A percentile compares a stretch with the other conserved stretches of the same genome.
These are phyloP conservation scores for Elasticomyces elasticus DNA, from an alignment of 495 filamentous ascomycete species.

Conservation along the genomic window DNA sequence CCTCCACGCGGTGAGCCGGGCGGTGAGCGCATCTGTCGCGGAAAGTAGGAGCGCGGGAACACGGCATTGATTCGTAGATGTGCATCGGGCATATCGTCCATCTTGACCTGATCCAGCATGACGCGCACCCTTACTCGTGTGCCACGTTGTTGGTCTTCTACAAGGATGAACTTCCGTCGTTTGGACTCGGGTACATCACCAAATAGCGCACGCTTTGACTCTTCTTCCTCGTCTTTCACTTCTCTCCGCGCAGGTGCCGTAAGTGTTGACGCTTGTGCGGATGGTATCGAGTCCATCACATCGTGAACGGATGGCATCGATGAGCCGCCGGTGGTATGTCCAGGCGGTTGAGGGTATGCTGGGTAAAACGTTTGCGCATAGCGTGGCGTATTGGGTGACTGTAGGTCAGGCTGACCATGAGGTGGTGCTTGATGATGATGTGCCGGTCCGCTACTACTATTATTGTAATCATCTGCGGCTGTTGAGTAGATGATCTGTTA, in stretches of 20 bases:
- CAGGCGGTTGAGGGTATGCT: constrained; percentile 52
- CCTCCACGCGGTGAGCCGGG: constrained; percentile 48
- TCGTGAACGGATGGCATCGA: constrained; percentile 65
- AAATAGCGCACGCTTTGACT: constrained; percentile 55
- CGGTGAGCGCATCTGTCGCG: constrained; percentile 74
- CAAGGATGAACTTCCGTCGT: constrained; percentile 89
- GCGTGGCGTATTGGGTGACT: constrained; percentile 42
- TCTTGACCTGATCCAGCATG: constrained; percentile 76
- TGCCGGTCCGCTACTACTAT: constrained; percentile 37
- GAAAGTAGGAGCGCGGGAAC: constrained; percentile 81
- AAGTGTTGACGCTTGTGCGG: constrained; percentile 35
- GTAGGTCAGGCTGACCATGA: constrained; percentile 27
- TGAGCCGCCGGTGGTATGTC: constrained; percentile 43
- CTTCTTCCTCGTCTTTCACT: constrained; percentile 38
- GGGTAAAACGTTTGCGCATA: constrained; percentile 73
- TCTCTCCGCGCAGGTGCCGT: constrained; percentile 31
- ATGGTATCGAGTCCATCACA: constrained; percentile 47
- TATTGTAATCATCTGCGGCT: constrained; percentile 50
- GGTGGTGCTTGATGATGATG: constrained; percentile 50
- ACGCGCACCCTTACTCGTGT: constrained; percentile 76
- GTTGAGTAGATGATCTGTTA: constrained; percentile 30
- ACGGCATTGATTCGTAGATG: constrained; percentile 82
- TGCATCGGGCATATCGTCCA: constrained; percentile 87
- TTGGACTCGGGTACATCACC: constrained; percentile 77
- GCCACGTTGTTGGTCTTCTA: constrained; percentile 74